phyloP scores from a whole-genome alignment of 331 rosid species.

The Phaseolus coccineus region DNA sequence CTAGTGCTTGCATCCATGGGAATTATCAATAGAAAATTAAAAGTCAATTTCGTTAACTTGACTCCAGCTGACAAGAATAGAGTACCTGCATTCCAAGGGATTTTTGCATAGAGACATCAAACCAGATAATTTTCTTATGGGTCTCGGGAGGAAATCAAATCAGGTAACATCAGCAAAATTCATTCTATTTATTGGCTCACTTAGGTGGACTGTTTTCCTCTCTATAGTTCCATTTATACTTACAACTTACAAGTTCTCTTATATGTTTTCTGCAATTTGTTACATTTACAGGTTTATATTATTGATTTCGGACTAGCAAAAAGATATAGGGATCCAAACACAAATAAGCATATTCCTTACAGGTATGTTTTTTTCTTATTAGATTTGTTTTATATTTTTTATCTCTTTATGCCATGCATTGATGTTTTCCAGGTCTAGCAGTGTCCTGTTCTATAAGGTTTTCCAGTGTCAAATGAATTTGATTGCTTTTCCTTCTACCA shows the following conservation, averaged over 20 bases:
- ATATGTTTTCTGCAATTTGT: constrained; percentile 36
- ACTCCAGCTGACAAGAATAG: constrained; percentile 68
- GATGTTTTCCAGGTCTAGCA: constrained; percentile 22
- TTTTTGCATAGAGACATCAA: constrained; percentile 68
- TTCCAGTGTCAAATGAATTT: neutral
- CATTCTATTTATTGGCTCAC: constrained; percentile 17
- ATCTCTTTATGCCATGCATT: constrained; percentile 32
- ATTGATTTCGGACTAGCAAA: constrained; percentile 81
- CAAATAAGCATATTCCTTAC: constrained; percentile 69
- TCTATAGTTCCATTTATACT: constrained; percentile 19
- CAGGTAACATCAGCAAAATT: constrained; percentile 50
- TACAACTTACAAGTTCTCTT: constrained; percentile 14
- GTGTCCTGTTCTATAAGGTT: neutral
- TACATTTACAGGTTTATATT: constrained; percentile 59
- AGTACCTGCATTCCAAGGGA: constrained; percentile 71
- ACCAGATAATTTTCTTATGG: constrained; percentile 71
- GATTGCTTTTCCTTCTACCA: constrained; percentile 20
- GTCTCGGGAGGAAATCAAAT: constrained; percentile 63
- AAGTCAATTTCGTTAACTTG: constrained; percentile 32
- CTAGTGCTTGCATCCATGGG: neutral
- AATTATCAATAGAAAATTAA: constrained; percentile 14
- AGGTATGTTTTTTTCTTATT: constrained; percentile 52
- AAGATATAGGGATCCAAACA: constrained; percentile 63
- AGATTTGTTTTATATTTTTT: constrained; percentile 21
- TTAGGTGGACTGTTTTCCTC: constrained; percentile 26